Percentiles rank a stretch among this genome's conserved stretches.
Conservation (phyloP, 1,139 yeast species). For the Taphrina flavorubra region DNA sequence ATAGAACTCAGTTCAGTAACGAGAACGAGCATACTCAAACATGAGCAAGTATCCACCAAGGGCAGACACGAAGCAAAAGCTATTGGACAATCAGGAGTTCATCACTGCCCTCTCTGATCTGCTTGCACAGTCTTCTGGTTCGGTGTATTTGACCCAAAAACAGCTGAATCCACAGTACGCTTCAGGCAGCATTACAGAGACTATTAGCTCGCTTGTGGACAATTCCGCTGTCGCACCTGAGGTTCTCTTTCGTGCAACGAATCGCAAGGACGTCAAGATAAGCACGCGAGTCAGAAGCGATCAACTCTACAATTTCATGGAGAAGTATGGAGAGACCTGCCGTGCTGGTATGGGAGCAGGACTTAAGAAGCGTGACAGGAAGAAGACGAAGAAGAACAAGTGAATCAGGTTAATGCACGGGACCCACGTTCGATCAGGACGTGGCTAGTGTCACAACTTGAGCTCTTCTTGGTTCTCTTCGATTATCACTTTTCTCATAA, state of each 20-base stretch:
- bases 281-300: slow-evolving; percentile 30
- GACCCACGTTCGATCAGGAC: too few relatives aligned
- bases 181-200: not conserved
- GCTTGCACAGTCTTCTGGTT: slow-evolving; percentile 15
- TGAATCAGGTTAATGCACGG: not conserved
- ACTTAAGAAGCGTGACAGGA: slow-evolving; percentile 41
- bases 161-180: not conserved
- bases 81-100: slow-evolving; percentile 18
- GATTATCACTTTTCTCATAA: too few relatives aligned
- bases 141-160: slow-evolving; percentile 25
- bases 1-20: too few relatives aligned
- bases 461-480: not conserved
- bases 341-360: slow-evolving; percentile 40
- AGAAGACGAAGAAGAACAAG: slow-evolving; percentile 29
- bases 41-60: slow-evolving; percentile 23
- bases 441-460: not conserved
- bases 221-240: not conserved
- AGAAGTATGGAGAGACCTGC: slow-evolving; percentile 30
- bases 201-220: not conserved
- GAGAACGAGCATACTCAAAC: not conserved
- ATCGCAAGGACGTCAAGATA: slow-evolving; percentile 33
- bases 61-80: slow-evolving; percentile 12
- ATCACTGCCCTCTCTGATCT: slow-evolving; percentile 2
- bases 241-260: slow-evolving; percentile 38
- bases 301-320: slow-evolving; percentile 16